Evolutionary conservation across 2,329 filamentous ascomycete genomes (phyloP).

Genomic region (Graphiopsis chlorocephala): DNA sequence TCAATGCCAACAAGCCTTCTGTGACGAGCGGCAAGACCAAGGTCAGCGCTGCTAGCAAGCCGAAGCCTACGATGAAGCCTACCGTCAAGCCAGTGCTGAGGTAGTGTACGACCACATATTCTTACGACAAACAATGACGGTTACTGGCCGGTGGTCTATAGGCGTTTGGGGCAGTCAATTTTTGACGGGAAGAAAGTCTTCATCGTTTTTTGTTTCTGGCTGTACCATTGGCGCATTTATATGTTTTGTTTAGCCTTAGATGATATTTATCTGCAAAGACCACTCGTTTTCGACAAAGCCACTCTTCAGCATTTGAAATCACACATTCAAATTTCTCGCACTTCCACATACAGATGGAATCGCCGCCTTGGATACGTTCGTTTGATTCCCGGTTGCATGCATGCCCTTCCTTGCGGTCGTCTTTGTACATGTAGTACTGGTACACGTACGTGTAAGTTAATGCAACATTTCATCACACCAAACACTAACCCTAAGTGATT

Average conservation of each 20-base stretch:
- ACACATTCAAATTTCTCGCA: too few species aligned
- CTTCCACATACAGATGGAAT: too few species aligned
- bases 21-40: conserved; percentile 16
- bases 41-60: conserved; percentile 23
- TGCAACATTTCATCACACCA: not conserved
- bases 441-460: not conserved
- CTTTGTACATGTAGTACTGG: not conserved
- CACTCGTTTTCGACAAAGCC: not conserved
- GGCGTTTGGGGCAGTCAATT: conserved; percentile 12
- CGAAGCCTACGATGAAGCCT: conserved; percentile 14
- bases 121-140: not conserved
- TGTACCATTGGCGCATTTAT: not conserved
- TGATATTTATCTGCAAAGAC: not conserved
- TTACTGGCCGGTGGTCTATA: not conserved
- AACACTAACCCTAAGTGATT: not conserved
- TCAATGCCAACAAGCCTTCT: conserved; percentile 13
- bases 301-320: not conserved
- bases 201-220: not conserved
- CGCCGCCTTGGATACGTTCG: too few species aligned
- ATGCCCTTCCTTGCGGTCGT: too few species aligned
- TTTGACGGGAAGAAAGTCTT: not conserved
- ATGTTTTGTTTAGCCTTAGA: not conserved
- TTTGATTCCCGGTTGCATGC: too few species aligned
- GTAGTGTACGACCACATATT: not conserved
- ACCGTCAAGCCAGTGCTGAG: conserved; percentile 5